Base-by-base conservation (phyloP, 345 rosid species). In the Eucalyptus caleyi region DNA sequence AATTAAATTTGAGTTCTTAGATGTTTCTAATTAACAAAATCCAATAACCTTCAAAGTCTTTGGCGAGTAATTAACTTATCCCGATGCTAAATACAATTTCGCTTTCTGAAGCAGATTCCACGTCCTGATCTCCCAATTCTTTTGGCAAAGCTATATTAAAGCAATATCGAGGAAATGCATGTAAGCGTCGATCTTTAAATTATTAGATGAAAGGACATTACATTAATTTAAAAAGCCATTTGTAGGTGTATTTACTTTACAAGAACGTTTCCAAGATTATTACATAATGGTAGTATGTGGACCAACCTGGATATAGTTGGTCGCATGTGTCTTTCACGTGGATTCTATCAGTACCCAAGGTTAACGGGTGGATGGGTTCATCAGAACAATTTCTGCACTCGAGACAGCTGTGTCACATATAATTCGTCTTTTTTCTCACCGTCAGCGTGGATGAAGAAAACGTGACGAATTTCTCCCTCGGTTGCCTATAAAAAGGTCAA, bases 281-380 rank as follows among this genome's bases (percentile, higher is more conserved):
- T 59, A 26, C 65, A 59, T 59, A 59, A 26, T 59, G 6, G 65
- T 9, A 59, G 11, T 26, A 59, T 12, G 65, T 59, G 65, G 26
- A 26, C n/a, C 30, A 24, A 59, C n/a, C 65, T 24, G 7, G 3
- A 59, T 59, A 59, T 11, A 26, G n/a, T 59, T 26, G 65, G 65
- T 32, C 88, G 91, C 88, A 89, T 94, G 92, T 93, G 94, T 94
- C 96, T 94, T 40, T 53, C 87, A 59, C 65, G n/a, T 30, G 95
- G 94, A 88, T 91, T n/a, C n/a, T 83, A 91, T 24, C 62, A 26
- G 90, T 92, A 92, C 89, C 44, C 94, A 89, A 54, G 89, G 10
- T 5, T 37, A 2, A 0, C 59, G 59, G 59, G 4, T 7, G 24
- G 59, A 53, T 53, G 9, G 11, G 60, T 2, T 56, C 60, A 1